phyloP scores from a whole-genome alignment of 768 basidiomycete species.

The Gautieria morchelliformis region DNA sequence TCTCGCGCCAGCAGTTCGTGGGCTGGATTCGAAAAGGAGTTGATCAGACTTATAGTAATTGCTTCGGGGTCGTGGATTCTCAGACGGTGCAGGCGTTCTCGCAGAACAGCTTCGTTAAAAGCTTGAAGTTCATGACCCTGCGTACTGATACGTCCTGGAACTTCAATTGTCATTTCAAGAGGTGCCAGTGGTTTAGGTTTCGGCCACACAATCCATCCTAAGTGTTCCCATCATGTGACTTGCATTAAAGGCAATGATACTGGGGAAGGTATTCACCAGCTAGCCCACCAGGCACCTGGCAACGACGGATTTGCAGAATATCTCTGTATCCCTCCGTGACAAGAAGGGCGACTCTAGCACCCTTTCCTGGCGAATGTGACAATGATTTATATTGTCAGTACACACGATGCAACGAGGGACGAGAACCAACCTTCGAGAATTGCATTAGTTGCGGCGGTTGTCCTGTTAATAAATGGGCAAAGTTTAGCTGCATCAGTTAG shows the following conservation, averaged over 20 bases:
- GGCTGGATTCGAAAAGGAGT: not conserved
- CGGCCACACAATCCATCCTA: slow-evolving; percentile 20
- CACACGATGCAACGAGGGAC: not conserved
- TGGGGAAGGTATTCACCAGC: slow-evolving; percentile 7
- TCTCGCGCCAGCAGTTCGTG: not conserved
- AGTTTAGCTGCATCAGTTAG: not conserved
- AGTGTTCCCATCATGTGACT: not conserved
- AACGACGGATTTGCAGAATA: slow-evolving; percentile 14
- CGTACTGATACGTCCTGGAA: slow-evolving; percentile 21
- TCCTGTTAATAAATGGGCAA: slow-evolving; percentile 6
- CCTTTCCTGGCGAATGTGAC: not conserved
- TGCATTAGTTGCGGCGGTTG: slow-evolving; percentile 24
- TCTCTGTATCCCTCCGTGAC: slow-evolving; percentile 22
- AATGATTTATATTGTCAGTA: not conserved
- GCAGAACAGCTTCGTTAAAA: slow-evolving; percentile 15
- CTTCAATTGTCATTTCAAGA: slow-evolving; percentile 23
- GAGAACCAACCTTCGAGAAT: slow-evolving; percentile 18
- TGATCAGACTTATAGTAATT: slow-evolving; percentile 1
- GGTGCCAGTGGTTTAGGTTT: slow-evolving; percentile 21
- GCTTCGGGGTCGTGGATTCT: not conserved
- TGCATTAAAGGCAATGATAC: not conserved
- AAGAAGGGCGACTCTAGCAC: slow-evolving; percentile 15
- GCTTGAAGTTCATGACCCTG: slow-evolving; percentile 19
- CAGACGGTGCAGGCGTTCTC: not conserved
- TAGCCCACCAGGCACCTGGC: slow-evolving; percentile 17